Base-by-base conservation (phyloP, 2,329 filamentous ascomycete species). In the Colletotrichum paranaense region DNA sequence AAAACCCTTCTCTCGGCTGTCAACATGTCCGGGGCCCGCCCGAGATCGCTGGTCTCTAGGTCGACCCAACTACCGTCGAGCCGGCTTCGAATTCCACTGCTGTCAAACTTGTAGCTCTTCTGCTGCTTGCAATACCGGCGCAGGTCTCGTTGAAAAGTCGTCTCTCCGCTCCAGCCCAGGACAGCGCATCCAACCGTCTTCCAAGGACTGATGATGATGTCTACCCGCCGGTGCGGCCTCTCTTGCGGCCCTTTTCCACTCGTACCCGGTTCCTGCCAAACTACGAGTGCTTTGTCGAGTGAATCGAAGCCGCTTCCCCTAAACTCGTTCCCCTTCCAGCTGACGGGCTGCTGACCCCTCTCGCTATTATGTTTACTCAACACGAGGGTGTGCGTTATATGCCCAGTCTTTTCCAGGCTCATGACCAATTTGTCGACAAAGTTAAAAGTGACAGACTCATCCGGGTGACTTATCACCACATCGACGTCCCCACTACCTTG, bases 121-220 rank as follows among this genome's bases (percentile, higher is more conserved):
- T 88, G 86, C 49, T 91, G 88, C 81, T 94, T 95, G 74, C 92
- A 94, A 82, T 96, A 97, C 42, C 92, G 86, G 53, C 96, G 87
- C 67, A 98, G 81, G 81, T 98, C 97, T 28, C 96, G 87, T 84
- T 98, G 91, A 77, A 98, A 98, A 0, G 95, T 98, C 0, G 92
- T 97, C 1, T 92, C 96, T 1, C 95, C 94, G 19, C 90, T 93
- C 97, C 96, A 98, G 1, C 95, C 95, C 22, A 96, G 84, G 4
- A 98, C 88, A 0, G 95, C 96, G 77, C 95, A 98, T 0, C 97
- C 96, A 0, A 94, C 91, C 0, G 95, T 97, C 68, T 92, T 92
- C 94, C 96, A 98, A 0, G 95, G 95, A 26, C 91, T 92, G 74
- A 98, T 87, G 76, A 98, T 96, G 71, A 98, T 98, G 79, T 98